phyloP scores from a whole-genome alignment of 2,329 filamentous ascomycete species.

The Alternaria panax region DNA sequence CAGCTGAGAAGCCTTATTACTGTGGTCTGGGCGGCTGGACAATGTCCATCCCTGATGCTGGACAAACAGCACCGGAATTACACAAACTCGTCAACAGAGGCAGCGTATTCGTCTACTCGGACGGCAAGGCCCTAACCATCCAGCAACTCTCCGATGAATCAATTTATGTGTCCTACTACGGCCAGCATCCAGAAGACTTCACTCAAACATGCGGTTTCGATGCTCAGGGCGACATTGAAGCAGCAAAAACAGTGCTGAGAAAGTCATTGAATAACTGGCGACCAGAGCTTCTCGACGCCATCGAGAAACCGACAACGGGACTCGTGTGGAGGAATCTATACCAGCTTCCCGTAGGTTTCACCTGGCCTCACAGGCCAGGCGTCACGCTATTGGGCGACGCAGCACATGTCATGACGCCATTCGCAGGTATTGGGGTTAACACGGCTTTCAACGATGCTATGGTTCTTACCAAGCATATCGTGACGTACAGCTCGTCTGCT shows the following conservation, averaged over 20 bases:
- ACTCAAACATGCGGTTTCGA: conserved; percentile 28
- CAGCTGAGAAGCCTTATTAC: conserved; percentile 44
- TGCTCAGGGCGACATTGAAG: conserved; percentile 23
- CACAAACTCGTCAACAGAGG: conserved; percentile 47
- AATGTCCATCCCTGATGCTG: conserved; percentile 39
- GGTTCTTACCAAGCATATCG: conserved; percentile 45
- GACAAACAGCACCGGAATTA: conserved; percentile 34
- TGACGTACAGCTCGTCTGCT: conserved; percentile 25
- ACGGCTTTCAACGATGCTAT: conserved; percentile 48
- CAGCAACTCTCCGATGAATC: conserved; percentile 47
- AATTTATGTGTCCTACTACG: conserved; percentile 38
- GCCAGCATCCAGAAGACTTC: conserved; percentile 34
- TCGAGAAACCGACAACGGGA: conserved; percentile 32
- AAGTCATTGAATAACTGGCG: conserved; percentile 27
- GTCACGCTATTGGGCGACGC: conserved; percentile 54
- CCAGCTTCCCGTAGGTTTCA: conserved; percentile 51
- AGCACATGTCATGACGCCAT: conserved; percentile 52
- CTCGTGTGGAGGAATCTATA: conserved; percentile 41
- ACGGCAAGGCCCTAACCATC: conserved; percentile 35
- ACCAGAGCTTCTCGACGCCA: conserved; percentile 19
- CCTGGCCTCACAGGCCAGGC: conserved; percentile 47
- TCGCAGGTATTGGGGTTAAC: conserved; percentile 51
- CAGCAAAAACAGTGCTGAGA: conserved; percentile 26
- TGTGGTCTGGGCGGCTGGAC: conserved; percentile 47
- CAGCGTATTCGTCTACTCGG: conserved; percentile 39